Evolutionary conservation across 805 yeast species (phyloP), one percentile per base, ranked within the genome.

Genomic region (Cyberlindnera suaveolens): DNA sequence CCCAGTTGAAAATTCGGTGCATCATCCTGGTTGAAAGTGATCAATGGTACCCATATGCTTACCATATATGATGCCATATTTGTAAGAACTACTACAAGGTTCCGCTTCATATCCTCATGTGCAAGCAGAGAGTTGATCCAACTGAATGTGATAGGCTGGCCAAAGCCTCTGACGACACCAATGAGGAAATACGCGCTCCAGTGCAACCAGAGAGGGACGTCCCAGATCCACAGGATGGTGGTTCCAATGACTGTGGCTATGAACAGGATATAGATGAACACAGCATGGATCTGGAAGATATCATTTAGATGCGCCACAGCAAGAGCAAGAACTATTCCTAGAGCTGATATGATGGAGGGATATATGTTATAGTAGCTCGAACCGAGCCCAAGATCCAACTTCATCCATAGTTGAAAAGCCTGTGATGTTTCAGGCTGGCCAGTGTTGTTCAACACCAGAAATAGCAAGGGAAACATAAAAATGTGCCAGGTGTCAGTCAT

Each of bases 71-170:
- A 71, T 40, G 66, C 46, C 14, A 65, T 65, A 49, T 72, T 70
- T 23, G 74, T 71, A 6, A 58, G 44, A 7, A 64, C 72, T 14
- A 71, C 68, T 5, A 66, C 62, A 30, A 68, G 59, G 40, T 59
- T 62, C 34, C 72, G 48, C 48, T 60, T 57, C 56, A 54, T 49
- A 41, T 62, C 65, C 41, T 62, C 60, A 39, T 51, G 44, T 20
- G 64, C 63, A 16, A 77, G 53, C 20, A 70, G 51, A 31, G 75
- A 61, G 52, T 77, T 77, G 31, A 76, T 69, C 83, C 82, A 78
- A 3, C 78, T 64, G 46, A 70, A 77, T 13, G 76, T 72, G 49
- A 72, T 67, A 3, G 81, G 80, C 59, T 74, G 81, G 1, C 79
- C 82, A 71, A 70, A 70, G 3, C 72, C 53, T 0, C 71, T 61